Base-by-base conservation (phyloP, 2,329 filamentous ascomycete species). In the Sclerotinia trifoliorum region DNA sequence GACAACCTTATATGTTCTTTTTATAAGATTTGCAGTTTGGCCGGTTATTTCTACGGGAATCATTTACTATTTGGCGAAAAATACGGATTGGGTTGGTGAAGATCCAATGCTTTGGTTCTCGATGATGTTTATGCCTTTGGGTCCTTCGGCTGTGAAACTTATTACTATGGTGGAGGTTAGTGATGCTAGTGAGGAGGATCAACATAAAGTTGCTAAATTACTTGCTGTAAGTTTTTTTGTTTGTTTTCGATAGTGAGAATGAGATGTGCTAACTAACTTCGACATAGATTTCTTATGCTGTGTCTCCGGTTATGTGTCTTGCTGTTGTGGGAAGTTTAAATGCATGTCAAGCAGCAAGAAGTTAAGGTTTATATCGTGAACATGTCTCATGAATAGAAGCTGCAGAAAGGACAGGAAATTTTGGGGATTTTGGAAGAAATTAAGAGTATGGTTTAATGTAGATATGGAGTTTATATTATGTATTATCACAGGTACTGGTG, bases 31-130 rank as follows among this genome's bases (percentile, higher is more conserved):
- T 71, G 73, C 89, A 11, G 49, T 89, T 0, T 90, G 88, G 88
- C 87, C 88, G 5, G 75, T 78, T 0, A 77, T 84, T 21, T 83
- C 83, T 4, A 86, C 90, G 44, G 79, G 79, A 0, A 46, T 85
- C 2, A 81, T 90, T 10, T 90, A 85, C 72, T 72, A 77, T 0
- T 74, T 90, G 8, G 86, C 85, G 0, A 82, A 80, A 2, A 81
- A 80, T 66, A 89, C 87, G 0, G 71, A 73, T 0, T 51, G 86
- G 3, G 74, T 91, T 2, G 80, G 81, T 4, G 73, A 80, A 3
- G 88, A 91, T 74, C 87, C 87, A 0, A 85, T 90, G 71, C 77
- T 91, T 44, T 90, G 87, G 87, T 90, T 90, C 73, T 81, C 79
- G 21, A 77, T 83, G 75, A 82, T 82, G 80, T 71, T 83, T 54